Base-by-base conservation (phyloP, 1,139 yeast genomes). In the Nakaseomyces nivariensis region DNA sequence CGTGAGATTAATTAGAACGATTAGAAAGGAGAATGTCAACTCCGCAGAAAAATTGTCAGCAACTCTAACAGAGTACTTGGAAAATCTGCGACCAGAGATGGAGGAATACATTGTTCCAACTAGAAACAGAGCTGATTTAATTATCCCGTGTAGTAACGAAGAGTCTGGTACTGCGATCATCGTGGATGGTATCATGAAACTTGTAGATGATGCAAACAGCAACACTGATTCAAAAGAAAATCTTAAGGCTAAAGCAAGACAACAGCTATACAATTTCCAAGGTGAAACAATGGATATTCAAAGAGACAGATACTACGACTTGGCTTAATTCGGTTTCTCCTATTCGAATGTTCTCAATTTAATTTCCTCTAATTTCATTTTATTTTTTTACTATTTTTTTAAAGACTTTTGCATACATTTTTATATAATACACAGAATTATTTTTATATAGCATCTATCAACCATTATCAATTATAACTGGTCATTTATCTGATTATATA, bases 1-100 rank as follows among this genome's bases (percentile, higher is more conserved):
- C 64, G 79, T 86, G 4, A 71, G 97, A 52, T 69, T 90, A 45
- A 82, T 87, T 13, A 75, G 95, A 54, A 81, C 92, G 86, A 84
- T 81, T 40, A 72, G 53, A 60, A 75, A 50, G 76, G 76, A 51
- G 17, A 43, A 51, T 3, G 53, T 55, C 11, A 47, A 50, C 6
- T 50, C 44, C 7, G 45, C 61, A 3, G 52, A 54, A 9, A 63
- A 68, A 43, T 68, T 86, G 49, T 79, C 78, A 43, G 61, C 66
- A 0, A 72, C 87, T 31, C 66, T 89, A 32, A 76, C 77, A 51
- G 62, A 74, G 32, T 89, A 89, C 63, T 66, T 89, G 56, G 77
- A 75, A 46, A 71, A 74, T 10, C 78, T 89, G n/a, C 74, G 95
- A 52, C 78, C 81, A 4, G 96, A 89, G 61, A 85, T 84, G 84